A percentile compares a stretch with the other conserved stretches of the same genome.
phyloP scores from a whole-genome alignment of 768 basidiomycete species.

The Lyophyllum shimeji region DNA sequence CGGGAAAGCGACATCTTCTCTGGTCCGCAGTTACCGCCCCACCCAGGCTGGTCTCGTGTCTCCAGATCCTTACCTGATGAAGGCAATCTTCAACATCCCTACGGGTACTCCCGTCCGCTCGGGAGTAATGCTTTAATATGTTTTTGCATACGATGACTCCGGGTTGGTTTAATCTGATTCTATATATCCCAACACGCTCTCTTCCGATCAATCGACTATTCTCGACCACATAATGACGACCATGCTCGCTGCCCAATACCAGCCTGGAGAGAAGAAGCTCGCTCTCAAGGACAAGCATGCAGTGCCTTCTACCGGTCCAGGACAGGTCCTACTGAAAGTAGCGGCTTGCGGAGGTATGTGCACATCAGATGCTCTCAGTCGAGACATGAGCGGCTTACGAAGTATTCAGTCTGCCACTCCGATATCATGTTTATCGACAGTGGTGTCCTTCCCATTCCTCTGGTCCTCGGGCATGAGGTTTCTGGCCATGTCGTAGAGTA shows the following conservation, averaged over 20 bases:
- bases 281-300: slow-evolving; percentile 1
- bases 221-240: background rate
- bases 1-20: no score
- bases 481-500: slow-evolving; percentile 9
- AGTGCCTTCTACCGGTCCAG: slow-evolving; percentile 8
- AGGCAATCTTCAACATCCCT: no score
- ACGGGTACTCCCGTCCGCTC: no score
- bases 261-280: slow-evolving; percentile 5
- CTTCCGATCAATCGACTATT: background rate
- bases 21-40: no score
- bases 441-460: slow-evolving; percentile 2
- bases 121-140: no score
- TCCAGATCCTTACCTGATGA: no score
- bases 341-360: slow-evolving; percentile 10
- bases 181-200: background rate
- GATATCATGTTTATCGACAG: slow-evolving; percentile 12
- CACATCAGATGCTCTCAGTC: background rate
- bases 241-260: slow-evolving; percentile 9
- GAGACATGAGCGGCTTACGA: background rate
- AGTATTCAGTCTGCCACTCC: slow-evolving; percentile 7
- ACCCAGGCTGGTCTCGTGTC: no score
- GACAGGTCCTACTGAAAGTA: slow-evolving; percentile 7
- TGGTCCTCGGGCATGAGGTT: slow-evolving; percentile 10
- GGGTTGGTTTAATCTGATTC: no score
- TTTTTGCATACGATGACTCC: no score